phyloP scores from a whole-genome alignment of 768 basidiomycete species.

The Scleroderma bovista region DNA sequence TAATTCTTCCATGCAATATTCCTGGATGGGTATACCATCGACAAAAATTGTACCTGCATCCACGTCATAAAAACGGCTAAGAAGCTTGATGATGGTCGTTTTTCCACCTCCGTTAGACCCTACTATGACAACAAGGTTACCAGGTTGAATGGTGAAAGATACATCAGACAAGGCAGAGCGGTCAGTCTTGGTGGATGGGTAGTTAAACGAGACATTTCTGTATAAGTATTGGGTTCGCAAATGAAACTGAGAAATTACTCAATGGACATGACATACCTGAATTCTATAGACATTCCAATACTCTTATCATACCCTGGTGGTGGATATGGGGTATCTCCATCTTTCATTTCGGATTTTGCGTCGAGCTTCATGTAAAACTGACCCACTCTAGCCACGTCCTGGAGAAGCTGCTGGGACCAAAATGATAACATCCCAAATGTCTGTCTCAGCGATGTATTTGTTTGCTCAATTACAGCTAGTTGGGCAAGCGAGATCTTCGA shows the following conservation, averaged over 20 bases:
- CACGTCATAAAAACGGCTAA: conserved; percentile 30
- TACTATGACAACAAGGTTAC: conserved; percentile 32
- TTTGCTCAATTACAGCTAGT: conserved; percentile 26
- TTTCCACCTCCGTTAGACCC: conserved; percentile 32
- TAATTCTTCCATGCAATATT: conserved; percentile 28
- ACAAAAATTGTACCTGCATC: conserved; percentile 33
- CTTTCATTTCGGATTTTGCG: conserved; percentile 18
- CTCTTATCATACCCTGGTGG: conserved; percentile 9
- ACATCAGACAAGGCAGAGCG: conserved; percentile 19
- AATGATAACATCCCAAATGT: conserved; percentile 11
- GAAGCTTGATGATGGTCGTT: conserved; percentile 36
- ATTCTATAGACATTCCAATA: conserved; percentile 13
- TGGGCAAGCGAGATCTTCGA: conserved; percentile 24
- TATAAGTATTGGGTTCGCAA: background rate
- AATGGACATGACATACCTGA: conserved; percentile 8
- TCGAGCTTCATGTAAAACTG: conserved; percentile 17
- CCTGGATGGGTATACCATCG: conserved; percentile 31
- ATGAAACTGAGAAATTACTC: background rate
- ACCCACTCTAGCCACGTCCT: conserved; percentile 14
- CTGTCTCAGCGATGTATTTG: conserved; percentile 15
- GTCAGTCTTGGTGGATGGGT: conserved; percentile 36
- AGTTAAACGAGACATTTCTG: conserved; percentile 49
- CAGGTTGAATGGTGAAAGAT: conserved; percentile 26
- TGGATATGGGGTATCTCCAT: conserved; percentile 23
- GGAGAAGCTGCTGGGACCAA: conserved; percentile 4